Conservation (phyloP, 306 rosid genomes). For the Cicer bijugum region DNA sequence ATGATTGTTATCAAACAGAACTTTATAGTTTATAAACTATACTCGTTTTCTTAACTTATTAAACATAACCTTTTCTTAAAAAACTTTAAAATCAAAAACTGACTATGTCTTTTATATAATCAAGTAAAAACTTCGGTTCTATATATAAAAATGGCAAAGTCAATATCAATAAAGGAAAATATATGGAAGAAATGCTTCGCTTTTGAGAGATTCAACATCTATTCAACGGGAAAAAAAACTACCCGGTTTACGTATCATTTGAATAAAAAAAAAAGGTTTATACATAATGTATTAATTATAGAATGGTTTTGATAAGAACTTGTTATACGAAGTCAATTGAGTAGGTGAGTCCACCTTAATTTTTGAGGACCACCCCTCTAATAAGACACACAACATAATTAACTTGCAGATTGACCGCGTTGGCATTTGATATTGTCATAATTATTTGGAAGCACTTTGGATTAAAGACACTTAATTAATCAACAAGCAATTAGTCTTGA, state of each 20-base stretch:
- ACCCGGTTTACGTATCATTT: conserved; percentile 19
- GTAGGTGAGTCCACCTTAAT: conserved; percentile 58
- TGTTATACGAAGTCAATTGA: conserved; percentile 45
- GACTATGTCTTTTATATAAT: not conserved
- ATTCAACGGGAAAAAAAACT: not conserved
- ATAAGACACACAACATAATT: conserved; percentile 11
- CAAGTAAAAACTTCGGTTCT: conserved; percentile 16
- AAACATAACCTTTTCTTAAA: not conserved
- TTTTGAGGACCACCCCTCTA: conserved; percentile 16
- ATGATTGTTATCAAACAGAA: too few species aligned
- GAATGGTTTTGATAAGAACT: conserved; percentile 4
- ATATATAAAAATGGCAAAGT: not conserved
- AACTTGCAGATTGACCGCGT: conserved; percentile 45
- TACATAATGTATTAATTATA: not conserved
- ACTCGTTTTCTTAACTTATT: too few species aligned
- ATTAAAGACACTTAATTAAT: not conserved
- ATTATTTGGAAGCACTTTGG: conserved; percentile 44
- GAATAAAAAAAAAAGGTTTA: too few species aligned
- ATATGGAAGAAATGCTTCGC: conserved; percentile 12
- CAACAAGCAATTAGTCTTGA: not conserved
- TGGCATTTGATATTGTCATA: conserved; percentile 31
- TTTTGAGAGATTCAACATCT: conserved; percentile 27
- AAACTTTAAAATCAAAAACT: conserved; percentile 33
- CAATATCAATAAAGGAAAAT: not conserved
- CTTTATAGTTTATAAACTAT: too few species aligned